A percentile compares a stretch with the other conserved stretches of the same genome.
phyloP scores from a whole-genome alignment of 2,329 filamentous ascomycete species.

The Arachnopeziza araneosa region DNA sequence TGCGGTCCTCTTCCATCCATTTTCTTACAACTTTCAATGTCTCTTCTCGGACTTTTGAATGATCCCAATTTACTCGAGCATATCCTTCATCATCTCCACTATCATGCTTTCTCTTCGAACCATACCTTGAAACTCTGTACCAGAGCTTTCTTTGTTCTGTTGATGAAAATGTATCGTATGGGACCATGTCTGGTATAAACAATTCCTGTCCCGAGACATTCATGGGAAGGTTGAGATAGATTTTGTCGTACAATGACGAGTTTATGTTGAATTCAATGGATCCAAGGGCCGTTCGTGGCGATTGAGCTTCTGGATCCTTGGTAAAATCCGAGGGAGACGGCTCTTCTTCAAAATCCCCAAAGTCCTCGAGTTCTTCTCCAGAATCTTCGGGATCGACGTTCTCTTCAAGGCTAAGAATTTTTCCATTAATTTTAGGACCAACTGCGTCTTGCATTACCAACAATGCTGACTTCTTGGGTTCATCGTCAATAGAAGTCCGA shows the following conservation, averaged over 20 bases:
- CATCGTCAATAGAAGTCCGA: slow-evolving; percentile 30
- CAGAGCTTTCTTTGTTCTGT: slow-evolving; percentile 57
- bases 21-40: slow-evolving; percentile 54
- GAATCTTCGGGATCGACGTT: not conserved
- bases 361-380: slow-evolving; percentile 27
- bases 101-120: slow-evolving; percentile 52
- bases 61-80: slow-evolving; percentile 50
- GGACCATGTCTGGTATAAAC: slow-evolving; percentile 25
- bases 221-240: slow-evolving; percentile 23
- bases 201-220: slow-evolving; percentile 17
- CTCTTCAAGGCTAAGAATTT: not conserved
- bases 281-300: slow-evolving; percentile 8
- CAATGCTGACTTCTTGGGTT: slow-evolving; percentile 19
- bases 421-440: not conserved
- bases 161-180: slow-evolving; percentile 45
- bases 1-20: slow-evolving; percentile 62
- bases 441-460: slow-evolving; percentile 21
- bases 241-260: slow-evolving; percentile 18
- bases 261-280: slow-evolving; percentile 24
- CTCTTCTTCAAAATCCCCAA: slow-evolving; percentile 33
- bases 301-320: not conserved
- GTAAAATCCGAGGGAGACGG: not conserved
- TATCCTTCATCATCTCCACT: slow-evolving; percentile 55
- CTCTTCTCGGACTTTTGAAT: slow-evolving; percentile 48
- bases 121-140: slow-evolving; percentile 58